Conservation (phyloP, 306 rosid genomes). For the Betula pendula region DNA sequence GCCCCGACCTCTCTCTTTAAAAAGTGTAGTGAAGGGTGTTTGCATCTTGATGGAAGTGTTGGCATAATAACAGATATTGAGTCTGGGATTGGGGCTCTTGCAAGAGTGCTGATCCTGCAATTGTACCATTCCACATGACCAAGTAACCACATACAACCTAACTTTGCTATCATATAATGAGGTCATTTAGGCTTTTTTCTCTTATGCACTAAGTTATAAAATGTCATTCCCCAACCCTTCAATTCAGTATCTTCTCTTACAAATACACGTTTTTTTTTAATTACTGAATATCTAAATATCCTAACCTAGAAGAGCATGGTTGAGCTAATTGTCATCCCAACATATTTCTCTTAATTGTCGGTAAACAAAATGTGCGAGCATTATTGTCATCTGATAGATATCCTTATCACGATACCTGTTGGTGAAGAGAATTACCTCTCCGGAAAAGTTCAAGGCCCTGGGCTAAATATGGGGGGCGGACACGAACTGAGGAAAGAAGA, state of each 20-base stretch:
- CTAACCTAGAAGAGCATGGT: not conserved
- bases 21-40: no score
- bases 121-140: not conserved
- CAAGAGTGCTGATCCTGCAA: not conserved
- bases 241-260: not conserved
- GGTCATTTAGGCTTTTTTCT: not conserved
- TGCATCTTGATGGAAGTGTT: no score
- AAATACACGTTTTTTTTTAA: not conserved
- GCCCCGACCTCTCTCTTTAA: not conserved
- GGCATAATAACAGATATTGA: no score
- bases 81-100: no score
- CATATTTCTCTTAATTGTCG: not conserved
- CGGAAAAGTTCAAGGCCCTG: constrained; percentile 86
- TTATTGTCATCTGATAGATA: not conserved
- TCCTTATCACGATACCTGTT: constrained; percentile 1
- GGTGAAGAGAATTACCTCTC: constrained; percentile 53
- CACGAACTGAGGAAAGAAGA: constrained; percentile 59
- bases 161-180: not conserved
- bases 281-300: not conserved
- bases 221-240: not conserved
- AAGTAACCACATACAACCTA: not conserved
- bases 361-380: not conserved
- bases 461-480: constrained; percentile 59
- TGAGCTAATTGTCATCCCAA: not conserved
- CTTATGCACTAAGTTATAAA: not conserved